phyloP scores from a whole-genome alignment of 176 grass and related monocot genomes.

The Metroxylon sagu region DNA sequence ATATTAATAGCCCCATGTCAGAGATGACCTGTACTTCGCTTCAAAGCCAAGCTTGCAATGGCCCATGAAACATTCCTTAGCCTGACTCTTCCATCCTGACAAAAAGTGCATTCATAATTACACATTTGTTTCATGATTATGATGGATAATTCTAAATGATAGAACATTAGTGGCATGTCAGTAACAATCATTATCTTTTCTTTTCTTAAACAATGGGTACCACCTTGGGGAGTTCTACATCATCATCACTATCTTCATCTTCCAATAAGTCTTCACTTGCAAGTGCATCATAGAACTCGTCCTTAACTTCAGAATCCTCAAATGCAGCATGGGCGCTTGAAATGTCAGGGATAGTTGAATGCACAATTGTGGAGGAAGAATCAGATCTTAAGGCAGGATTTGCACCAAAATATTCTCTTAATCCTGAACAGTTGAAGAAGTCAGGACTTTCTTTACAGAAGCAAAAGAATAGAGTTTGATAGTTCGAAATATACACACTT shows the following conservation, averaged over 20 bases:
- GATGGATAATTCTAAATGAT: too few relatives aligned
- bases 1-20: too few relatives aligned
- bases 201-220: background rate
- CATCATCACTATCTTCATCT: slow-evolving; percentile 71
- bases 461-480: too few relatives aligned
- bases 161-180: too few relatives aligned
- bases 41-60: slow-evolving; percentile 68
- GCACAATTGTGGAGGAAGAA: slow-evolving; percentile 44
- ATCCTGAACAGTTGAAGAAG: slow-evolving; percentile 35
- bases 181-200: too few relatives aligned
- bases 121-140: too few relatives aligned
- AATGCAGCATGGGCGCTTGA: slow-evolving; percentile 44
- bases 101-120: slow-evolving; percentile 5
- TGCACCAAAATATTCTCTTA: slow-evolving; percentile 85
- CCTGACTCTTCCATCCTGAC: slow-evolving; percentile 69
- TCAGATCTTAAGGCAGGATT: slow-evolving; percentile 65
- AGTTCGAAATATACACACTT: too few relatives aligned
- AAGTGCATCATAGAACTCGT: slow-evolving; percentile 95
- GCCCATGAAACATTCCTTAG: slow-evolving; percentile 94
- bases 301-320: slow-evolving; percentile 56
- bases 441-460: background rate
- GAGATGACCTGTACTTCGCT: slow-evolving; percentile 59
- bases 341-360: slow-evolving; percentile 37
- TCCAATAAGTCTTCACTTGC: slow-evolving; percentile 37
- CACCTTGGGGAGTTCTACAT: slow-evolving; percentile 29